Evolutionary conservation across 305 asterid genomes (phyloP).

Genomic region (Striga hermonthica): DNA sequence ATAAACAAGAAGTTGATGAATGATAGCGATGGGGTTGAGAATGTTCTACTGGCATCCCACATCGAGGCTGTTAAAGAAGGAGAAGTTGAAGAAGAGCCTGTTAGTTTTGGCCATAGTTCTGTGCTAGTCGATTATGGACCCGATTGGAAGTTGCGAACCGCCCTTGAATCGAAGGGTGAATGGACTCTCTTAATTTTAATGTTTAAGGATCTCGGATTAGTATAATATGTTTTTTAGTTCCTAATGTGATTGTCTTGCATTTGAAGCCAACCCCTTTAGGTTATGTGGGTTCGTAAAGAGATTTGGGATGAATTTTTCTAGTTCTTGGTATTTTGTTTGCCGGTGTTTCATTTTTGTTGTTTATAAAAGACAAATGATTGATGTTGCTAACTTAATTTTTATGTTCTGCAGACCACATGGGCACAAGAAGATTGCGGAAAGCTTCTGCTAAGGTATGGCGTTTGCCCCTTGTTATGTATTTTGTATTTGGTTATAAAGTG

Average conservation of each 20-base stretch:
- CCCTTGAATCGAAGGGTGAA: conserved; percentile 36
- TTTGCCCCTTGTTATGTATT: no score
- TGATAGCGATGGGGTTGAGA: conserved; percentile 24
- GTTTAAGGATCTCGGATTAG: background rate
- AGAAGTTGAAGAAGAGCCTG: conserved; percentile 43
- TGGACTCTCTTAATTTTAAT: background rate
- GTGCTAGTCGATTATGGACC: conserved; percentile 43
- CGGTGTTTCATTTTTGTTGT: no score
- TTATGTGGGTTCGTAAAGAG: background rate
- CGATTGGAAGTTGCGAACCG: conserved; percentile 64
- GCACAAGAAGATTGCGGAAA: no score
- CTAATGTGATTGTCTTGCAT: no score
- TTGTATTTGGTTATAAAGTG: no score
- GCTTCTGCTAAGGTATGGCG: no score
- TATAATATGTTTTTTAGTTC: background rate
- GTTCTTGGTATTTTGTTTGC: background rate
- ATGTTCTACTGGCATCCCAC: conserved; percentile 39
- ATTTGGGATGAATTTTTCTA: background rate
- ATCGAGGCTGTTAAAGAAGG: conserved; percentile 68
- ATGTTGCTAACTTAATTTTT: conserved; percentile 10
- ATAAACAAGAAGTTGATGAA: conserved; percentile 47
- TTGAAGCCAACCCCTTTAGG: background rate
- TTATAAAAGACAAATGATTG: no score
- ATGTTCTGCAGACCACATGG: background rate
- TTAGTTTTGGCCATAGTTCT: conserved; percentile 68